Evolutionary conservation across 768 basidiomycete genomes (phyloP), one percentile per base, ranked within the genome.

Genomic region (Rhodotorula graminis): DNA sequence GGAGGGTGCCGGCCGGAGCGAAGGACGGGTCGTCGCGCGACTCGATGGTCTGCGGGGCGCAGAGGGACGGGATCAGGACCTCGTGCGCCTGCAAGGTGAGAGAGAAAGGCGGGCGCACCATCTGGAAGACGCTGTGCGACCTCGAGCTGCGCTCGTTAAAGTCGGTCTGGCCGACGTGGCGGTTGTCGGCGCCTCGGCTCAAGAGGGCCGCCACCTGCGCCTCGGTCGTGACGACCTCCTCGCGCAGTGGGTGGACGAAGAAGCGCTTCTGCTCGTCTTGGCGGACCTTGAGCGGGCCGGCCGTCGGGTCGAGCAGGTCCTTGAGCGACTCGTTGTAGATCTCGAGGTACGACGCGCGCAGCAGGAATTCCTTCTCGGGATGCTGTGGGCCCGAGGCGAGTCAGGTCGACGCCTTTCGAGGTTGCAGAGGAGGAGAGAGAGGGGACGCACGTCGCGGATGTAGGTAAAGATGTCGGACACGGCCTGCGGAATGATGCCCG

Each of bases 81-180:
- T 23, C 7, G 49, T 8, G 23, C 23, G 5, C 53, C 4, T 16
- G 50, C 21, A 18, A 5, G 21, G 33, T 7, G 19, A 46, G 29
- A 23, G 42, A 49, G 29, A 29, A 21, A 21, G 50, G 23, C 23
- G 7, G 1, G 72, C 81, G 77, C 53, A 96, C 93, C 42, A 97
- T 86, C 53, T 95, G 85, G 81, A 98, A 97, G 1, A 97, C 90
- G 75, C 90, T 91, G 80, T 97, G 95, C 82, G 91, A 93, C 29
- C 95, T 85, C 79, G 91, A 93, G 83, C 91, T 93, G 67, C 93
- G 83, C 77, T 93, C 92, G 79, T 99, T 99, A 92, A 93, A 99
- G 79, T 99, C 95, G 25, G 96, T 99, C 76, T 88, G 89, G 2
- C 93, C 95, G 9, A 93, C 95, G 72, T 93, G 85, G 55, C 95